Conservation (phyloP, 2,329 filamentous ascomycete genomes). For the Dothideomycetes sp. region DNA sequence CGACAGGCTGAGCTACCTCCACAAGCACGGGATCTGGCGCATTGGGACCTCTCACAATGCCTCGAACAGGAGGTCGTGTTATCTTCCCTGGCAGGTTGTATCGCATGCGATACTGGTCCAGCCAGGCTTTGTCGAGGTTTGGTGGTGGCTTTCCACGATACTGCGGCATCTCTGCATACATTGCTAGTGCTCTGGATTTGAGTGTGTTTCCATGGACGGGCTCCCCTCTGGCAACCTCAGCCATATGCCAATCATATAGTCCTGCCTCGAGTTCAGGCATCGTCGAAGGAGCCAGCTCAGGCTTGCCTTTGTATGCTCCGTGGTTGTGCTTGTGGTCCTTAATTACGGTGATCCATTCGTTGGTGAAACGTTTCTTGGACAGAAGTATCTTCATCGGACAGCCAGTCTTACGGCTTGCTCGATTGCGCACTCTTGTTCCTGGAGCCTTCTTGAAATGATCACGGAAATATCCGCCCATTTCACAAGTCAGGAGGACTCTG, state of each 20-base stretch:
- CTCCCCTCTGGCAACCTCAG: slow-evolving; percentile 15
- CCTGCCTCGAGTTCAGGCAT: slow-evolving; percentile 18
- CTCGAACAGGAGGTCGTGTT: slow-evolving; percentile 9
- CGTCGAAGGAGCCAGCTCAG: slow-evolving; percentile 11
- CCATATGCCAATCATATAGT: slow-evolving; percentile 18
- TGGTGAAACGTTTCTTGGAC: slow-evolving; percentile 16
- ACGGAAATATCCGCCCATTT: slow-evolving; percentile 17
- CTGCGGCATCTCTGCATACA: slow-evolving; percentile 17
- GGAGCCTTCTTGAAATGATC: slow-evolving; percentile 17
- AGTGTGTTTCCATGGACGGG: slow-evolving; percentile 18
- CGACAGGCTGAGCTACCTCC: slow-evolving; percentile 2
- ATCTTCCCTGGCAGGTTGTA: slow-evolving; percentile 16
- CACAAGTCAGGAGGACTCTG: slow-evolving; percentile 17
- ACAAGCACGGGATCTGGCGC: slow-evolving; percentile 1
- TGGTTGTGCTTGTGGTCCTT: slow-evolving; percentile 18
- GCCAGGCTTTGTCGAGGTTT: slow-evolving; percentile 17
- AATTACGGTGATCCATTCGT: slow-evolving; percentile 17
- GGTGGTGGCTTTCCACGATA: slow-evolving; percentile 16
- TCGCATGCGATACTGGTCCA: slow-evolving; percentile 18
- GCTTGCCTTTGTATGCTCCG: slow-evolving; percentile 12
- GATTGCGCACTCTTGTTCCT: slow-evolving; percentile 18
- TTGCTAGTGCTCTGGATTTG: slow-evolving; percentile 18
- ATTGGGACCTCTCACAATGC: slow-evolving; percentile 9
- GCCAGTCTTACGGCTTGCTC: slow-evolving; percentile 17
- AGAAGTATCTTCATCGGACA: slow-evolving; percentile 19